Conservation (phyloP, 1,284 basidiomycete genomes). For the Cutaneotrichosporon dermatis region DNA sequence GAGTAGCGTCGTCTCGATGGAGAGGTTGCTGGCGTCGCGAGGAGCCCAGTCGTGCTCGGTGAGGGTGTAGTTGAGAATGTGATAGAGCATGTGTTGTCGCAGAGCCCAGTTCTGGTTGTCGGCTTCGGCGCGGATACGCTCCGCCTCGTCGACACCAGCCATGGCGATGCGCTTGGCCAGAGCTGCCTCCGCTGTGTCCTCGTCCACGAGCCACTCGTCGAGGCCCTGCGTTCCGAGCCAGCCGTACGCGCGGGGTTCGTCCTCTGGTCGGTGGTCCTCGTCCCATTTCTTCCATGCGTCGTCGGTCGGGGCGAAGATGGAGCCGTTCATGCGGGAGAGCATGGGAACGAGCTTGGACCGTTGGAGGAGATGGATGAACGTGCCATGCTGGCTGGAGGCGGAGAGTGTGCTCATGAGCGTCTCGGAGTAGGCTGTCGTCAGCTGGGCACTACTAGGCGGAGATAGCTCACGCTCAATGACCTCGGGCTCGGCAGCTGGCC, state of each 20-base stretch:
- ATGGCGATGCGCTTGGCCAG: not conserved
- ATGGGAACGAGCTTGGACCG: conserved; percentile 83
- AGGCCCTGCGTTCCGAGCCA: conserved; percentile 35
- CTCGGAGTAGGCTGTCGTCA: conserved; percentile 18
- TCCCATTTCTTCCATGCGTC: conserved; percentile 63
- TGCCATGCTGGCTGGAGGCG: conserved; percentile 70
- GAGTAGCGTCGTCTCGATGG: conserved; percentile 59
- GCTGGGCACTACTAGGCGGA: not conserved
- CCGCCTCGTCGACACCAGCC: conserved; percentile 30
- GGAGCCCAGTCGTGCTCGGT: conserved; percentile 29
- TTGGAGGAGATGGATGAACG: conserved; percentile 75
- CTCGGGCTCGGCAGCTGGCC: not conserved
- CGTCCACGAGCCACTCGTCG: conserved; percentile 29
- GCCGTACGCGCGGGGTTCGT: conserved; percentile 10
- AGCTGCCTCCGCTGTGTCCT: not conserved
- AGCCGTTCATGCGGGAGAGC: conserved; percentile 75
- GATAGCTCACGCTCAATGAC: not conserved
- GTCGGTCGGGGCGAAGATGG: conserved; percentile 93
- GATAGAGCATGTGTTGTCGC: conserved; percentile 89
- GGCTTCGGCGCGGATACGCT: conserved; percentile 7
- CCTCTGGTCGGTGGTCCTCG: conserved; percentile 25
- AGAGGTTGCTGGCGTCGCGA: conserved; percentile 26
- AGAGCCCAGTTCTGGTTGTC: conserved; percentile 73
- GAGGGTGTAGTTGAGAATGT: conserved; percentile 82
- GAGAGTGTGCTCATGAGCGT: conserved; percentile 71